phyloP scores from a whole-genome alignment of 495 filamentous ascomycete species.

The Clavariopsis aquatica region DNA sequence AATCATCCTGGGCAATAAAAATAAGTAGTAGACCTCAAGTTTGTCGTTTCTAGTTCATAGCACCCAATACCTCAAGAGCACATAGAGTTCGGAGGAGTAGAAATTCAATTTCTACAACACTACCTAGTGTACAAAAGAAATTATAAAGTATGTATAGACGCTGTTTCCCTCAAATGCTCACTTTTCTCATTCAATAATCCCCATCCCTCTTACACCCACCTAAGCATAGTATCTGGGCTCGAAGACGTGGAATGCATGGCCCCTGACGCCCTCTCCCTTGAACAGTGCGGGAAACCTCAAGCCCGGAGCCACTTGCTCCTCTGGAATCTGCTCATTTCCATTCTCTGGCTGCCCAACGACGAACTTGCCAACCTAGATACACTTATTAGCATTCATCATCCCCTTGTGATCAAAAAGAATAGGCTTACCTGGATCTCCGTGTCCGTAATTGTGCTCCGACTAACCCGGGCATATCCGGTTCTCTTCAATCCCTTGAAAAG shows the following conservation, averaged over 20 bases:
- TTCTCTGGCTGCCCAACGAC: conserved; percentile 71
- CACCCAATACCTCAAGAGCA: no score
- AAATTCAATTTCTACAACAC: neutral
- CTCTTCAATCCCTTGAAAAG: conserved; percentile 87
- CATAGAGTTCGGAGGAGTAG: no score
- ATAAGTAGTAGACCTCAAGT: no score
- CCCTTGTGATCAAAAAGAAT: neutral
- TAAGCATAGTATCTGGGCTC: conserved; percentile 67
- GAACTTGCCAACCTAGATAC: conserved; percentile 87
- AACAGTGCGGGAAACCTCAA: conserved; percentile 87
- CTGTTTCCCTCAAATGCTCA: neutral
- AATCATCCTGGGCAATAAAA: no score
- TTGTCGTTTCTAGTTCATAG: no score
- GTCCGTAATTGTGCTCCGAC: conserved; percentile 88
- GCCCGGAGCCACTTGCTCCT: conserved; percentile 70
- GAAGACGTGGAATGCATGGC: conserved; percentile 95
- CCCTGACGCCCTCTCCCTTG: conserved; percentile 80
- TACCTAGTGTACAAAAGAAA: neutral
- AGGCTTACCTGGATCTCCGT: conserved; percentile 84
- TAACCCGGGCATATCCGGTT: conserved; percentile 87
- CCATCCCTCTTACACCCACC: neutral
- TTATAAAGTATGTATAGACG: neutral
- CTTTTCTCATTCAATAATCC: neutral
- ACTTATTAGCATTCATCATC: conserved; percentile 26
- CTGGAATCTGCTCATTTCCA: conserved; percentile 61